phyloP scores from a whole-genome alignment of 257 asterid genomes.

The Forsythia suspensa region DNA sequence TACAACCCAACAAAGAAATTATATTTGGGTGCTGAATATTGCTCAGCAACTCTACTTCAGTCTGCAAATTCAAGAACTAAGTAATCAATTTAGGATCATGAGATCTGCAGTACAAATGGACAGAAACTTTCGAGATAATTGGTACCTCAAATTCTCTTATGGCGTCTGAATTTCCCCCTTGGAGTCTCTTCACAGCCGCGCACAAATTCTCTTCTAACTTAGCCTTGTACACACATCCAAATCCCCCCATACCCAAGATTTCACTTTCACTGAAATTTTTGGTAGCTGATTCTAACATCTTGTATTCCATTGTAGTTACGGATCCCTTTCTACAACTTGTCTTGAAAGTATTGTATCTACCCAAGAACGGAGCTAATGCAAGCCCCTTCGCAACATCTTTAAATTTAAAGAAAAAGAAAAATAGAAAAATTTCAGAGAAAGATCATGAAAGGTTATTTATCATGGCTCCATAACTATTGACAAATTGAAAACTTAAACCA shows the following conservation, averaged over 20 bases:
- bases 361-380: constrained; percentile 27
- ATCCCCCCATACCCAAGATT: constrained; percentile 68
- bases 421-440: neutral
- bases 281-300: constrained; percentile 57
- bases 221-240: constrained; percentile 71
- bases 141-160: constrained; percentile 63
- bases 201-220: constrained; percentile 42
- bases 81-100: neutral
- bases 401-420: neutral
- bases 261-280: constrained; percentile 46
- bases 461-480: too few relatives aligned
- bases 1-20: constrained; percentile 60
- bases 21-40: constrained; percentile 70
- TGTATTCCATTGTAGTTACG: constrained; percentile 50
- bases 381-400: constrained; percentile 33
- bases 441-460: neutral
- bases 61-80: constrained; percentile 44
- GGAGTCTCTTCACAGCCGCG: constrained; percentile 70
- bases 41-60: constrained; percentile 65
- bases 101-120: neutral
- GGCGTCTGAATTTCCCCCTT: constrained; percentile 39
- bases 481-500: neutral
- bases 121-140: neutral
- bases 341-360: constrained; percentile 28
- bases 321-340: constrained; percentile 27